A percentile compares a stretch with the other conserved stretches of the same genome.
Conservation (phyloP, 108 stramenopile genomes). For the Conticribra guillardii region DNA sequence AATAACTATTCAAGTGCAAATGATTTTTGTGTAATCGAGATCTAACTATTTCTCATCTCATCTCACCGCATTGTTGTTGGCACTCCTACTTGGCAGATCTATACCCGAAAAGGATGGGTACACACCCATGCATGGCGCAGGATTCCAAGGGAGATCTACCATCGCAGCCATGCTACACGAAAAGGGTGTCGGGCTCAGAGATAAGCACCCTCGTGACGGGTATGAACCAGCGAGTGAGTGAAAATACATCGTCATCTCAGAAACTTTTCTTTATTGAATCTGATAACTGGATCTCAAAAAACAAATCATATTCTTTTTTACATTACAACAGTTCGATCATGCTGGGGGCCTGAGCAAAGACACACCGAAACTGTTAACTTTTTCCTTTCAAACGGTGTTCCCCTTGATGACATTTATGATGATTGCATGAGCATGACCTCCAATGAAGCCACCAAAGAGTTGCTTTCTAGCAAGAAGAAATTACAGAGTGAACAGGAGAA, state of each 20-base stretch:
- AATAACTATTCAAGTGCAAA: neutral
- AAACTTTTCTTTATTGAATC: too few species aligned
- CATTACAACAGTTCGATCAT: constrained; percentile 31
- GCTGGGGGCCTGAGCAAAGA: constrained; percentile 48
- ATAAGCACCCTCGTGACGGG: constrained; percentile 29
- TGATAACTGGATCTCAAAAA: too few species aligned
- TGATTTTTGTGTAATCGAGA: neutral
- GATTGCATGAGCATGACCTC: constrained; percentile 14
- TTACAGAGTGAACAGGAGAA: too few species aligned
- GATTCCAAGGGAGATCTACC: constrained; percentile 40
- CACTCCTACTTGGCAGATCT: constrained; percentile 3
- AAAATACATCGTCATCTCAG: too few species aligned
- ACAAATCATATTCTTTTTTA: neutral
- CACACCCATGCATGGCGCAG: constrained; percentile 49
- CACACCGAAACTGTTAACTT: constrained; percentile 41
- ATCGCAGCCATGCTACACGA: constrained; percentile 32
- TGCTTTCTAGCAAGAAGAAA: neutral
- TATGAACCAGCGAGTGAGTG: constrained; percentile 43
- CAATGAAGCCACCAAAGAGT: neutral
- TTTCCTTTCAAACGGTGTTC: constrained; percentile 48
- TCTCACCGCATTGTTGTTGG: neutral
- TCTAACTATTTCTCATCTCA: neutral
- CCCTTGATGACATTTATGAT: constrained; percentile 44
- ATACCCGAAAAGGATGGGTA: constrained; percentile 43
- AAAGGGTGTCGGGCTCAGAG: constrained; percentile 37